Evolutionary conservation across 2,329 filamentous ascomycete species (phyloP).

Genomic region (Zopfia rhizophila): DNA sequence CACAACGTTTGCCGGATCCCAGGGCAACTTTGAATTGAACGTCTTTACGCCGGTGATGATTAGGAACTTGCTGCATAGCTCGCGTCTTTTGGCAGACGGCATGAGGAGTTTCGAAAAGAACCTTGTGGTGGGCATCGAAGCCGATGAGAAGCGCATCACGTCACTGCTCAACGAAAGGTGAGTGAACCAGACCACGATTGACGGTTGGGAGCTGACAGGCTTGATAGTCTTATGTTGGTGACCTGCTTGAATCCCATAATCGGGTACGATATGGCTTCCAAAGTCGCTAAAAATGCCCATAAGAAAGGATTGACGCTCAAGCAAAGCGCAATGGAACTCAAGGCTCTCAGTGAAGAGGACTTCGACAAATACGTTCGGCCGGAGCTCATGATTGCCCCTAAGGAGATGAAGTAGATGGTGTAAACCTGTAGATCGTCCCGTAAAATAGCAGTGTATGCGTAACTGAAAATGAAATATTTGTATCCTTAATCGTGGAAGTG

Average conservation of each 20-base stretch:
- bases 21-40: conserved; percentile 98
- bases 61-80: conserved; percentile 92
- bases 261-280: conserved; percentile 95
- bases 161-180: conserved; percentile 94
- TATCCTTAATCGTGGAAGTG: too few relatives aligned
- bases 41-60: conserved; percentile 99
- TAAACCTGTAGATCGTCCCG: conserved; percentile 6
- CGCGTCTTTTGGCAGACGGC: conserved; percentile 85
- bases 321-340: conserved; percentile 90
- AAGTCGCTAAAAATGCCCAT: conserved; percentile 98
- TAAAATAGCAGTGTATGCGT: conserved; percentile 13
- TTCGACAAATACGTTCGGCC: conserved; percentile 91
- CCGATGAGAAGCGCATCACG: conserved; percentile 91
- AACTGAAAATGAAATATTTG: background rate
- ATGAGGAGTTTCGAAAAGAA: conserved; percentile 98
- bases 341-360: conserved; percentile 87
- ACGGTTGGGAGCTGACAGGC: conserved; percentile 26
- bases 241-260: conserved; percentile 98
- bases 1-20: conserved; percentile 92
- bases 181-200: conserved; percentile 44
- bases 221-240: conserved; percentile 87
- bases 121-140: conserved; percentile 85
- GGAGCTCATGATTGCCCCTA: conserved; percentile 93
- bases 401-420: conserved; percentile 67
- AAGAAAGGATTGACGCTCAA: conserved; percentile 97